phyloP scores from a whole-genome alignment of 208 protist species.

The Trypanosoma boissoni region DNA sequence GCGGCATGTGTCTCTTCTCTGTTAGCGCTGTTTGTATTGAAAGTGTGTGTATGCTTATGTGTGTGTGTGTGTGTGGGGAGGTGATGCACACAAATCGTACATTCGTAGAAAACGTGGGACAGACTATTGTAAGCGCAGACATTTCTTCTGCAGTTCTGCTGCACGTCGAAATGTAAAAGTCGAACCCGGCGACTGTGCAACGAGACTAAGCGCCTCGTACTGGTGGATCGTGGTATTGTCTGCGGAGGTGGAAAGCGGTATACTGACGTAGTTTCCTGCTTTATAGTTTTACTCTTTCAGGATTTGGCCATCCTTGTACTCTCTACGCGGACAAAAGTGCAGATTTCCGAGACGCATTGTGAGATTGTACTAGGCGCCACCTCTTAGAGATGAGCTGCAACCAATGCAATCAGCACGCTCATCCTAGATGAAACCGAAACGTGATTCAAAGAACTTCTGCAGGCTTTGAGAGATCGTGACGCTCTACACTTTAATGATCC shows the following conservation, averaged over 20 bases:
- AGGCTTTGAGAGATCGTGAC: slow-evolving; percentile 30
- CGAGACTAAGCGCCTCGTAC: slow-evolving; percentile 44
- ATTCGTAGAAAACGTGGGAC: slow-evolving; percentile 31
- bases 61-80: too few relatives aligned
- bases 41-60: too few relatives aligned
- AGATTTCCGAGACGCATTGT: slow-evolving; percentile 42
- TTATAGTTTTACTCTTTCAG: slow-evolving; percentile 47
- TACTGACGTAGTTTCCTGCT: slow-evolving; percentile 33
- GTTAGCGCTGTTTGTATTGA: slow-evolving; percentile 59
- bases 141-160: slow-evolving; percentile 38
- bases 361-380: slow-evolving; percentile 52
- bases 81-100: slow-evolving; percentile 40
- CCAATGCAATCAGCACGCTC: slow-evolving; percentile 46
- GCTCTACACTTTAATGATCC: slow-evolving; percentile 39
- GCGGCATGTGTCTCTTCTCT: slow-evolving; percentile 44
- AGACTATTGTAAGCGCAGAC: slow-evolving; percentile 29
- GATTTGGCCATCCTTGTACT: slow-evolving; percentile 46
- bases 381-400: slow-evolving; percentile 37
- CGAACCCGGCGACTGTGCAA: slow-evolving; percentile 22
- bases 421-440: slow-evolving; percentile 49
- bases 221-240: slow-evolving; percentile 50
- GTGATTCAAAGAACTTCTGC: slow-evolving; percentile 47
- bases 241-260: slow-evolving; percentile 51
- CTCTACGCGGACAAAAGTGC: slow-evolving; percentile 61
- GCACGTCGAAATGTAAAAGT: slow-evolving; percentile 42